Percentiles rank a stretch among this genome's conserved stretches.
These are phyloP conservation scores for Paracorniculantispora psalliotae DNA, from an alignment of 2,329 filamentous ascomycete species.

Conservation along the genomic window DNA sequence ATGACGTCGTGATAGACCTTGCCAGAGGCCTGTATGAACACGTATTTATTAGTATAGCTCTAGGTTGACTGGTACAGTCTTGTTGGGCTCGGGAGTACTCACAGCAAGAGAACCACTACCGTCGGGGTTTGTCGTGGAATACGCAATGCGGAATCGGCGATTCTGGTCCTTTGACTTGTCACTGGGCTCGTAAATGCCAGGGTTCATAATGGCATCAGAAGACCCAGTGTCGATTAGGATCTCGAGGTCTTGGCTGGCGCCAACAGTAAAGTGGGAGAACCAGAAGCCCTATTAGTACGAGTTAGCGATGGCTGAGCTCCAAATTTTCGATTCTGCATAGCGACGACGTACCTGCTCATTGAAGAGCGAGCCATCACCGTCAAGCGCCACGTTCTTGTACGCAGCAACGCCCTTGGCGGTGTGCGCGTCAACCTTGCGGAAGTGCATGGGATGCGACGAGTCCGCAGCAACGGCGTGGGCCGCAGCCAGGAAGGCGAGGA, in stretches of 20 bases:
- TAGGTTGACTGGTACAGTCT: not conserved
- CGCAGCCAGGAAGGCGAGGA: constrained; percentile 12
- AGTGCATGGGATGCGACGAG: constrained; percentile 16
- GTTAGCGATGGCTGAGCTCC: not conserved
- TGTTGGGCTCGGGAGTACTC: not conserved
- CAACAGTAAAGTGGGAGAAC: constrained; percentile 19
- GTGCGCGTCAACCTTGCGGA: constrained; percentile 14
- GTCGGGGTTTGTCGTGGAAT: constrained; percentile 19
- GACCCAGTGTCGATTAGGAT: constrained; percentile 20
- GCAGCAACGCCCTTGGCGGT: constrained; percentile 12
- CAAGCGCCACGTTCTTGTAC: constrained; percentile 7
- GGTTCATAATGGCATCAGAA: constrained; percentile 18
- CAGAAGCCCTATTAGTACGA: constrained; percentile 16
- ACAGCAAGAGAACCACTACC: constrained; percentile 15
- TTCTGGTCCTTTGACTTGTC: constrained; percentile 9
- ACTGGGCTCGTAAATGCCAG: constrained; percentile 17
- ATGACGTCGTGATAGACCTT: constrained; percentile 17
- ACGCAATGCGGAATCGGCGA: constrained; percentile 15
- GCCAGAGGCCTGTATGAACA: constrained; percentile 15
- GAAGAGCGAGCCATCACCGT: constrained; percentile 5
- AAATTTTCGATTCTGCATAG: not conserved
- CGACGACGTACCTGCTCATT: constrained; percentile 14
- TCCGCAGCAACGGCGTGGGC: constrained; percentile 14
- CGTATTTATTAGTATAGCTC: not conserved
- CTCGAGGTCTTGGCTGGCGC: constrained; percentile 17